phyloP scores from a whole-genome alignment of 1,139 yeast genomes.

The Debaryomycetaceae sp. region DNA sequence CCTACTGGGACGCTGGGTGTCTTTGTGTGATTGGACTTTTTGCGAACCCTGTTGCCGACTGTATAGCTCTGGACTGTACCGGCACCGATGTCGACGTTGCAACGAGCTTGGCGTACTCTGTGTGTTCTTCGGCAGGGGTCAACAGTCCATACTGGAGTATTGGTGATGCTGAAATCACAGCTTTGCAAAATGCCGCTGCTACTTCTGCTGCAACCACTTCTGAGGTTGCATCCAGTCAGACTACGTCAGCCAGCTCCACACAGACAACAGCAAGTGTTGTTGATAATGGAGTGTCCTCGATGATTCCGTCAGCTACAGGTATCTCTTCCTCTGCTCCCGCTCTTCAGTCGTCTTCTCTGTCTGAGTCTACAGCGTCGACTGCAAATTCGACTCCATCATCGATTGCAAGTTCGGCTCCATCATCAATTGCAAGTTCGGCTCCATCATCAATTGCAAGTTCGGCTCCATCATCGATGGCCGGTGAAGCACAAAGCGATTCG shows the following conservation, averaged over 20 bases:
- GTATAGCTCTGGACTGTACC: conserved; percentile 39
- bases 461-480: too few species aligned
- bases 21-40: conserved; percentile 50
- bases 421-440: too few species aligned
- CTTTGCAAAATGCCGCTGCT: conserved; percentile 14
- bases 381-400: too few species aligned
- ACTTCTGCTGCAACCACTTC: conserved; percentile 4
- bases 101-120: conserved; percentile 38
- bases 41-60: conserved; percentile 43
- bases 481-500: too few species aligned
- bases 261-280: background rate
- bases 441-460: too few species aligned
- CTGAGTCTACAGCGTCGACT: too few species aligned
- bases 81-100: conserved; percentile 38
- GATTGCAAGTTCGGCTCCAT: too few species aligned
- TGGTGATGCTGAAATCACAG: conserved; percentile 2
- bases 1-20: conserved; percentile 55
- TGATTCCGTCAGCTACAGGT: too few species aligned
- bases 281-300: too few species aligned
- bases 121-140: conserved; percentile 42
- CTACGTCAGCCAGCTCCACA: conserved; percentile 1
- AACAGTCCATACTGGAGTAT: conserved; percentile 7
- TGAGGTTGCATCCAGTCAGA: background rate
- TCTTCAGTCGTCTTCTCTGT: too few species aligned
- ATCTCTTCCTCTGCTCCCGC: too few species aligned